Evolutionary conservation across 352 stramenopile species (phyloP).

Genomic region (Phytopythium cucurbitacearum): DNA sequence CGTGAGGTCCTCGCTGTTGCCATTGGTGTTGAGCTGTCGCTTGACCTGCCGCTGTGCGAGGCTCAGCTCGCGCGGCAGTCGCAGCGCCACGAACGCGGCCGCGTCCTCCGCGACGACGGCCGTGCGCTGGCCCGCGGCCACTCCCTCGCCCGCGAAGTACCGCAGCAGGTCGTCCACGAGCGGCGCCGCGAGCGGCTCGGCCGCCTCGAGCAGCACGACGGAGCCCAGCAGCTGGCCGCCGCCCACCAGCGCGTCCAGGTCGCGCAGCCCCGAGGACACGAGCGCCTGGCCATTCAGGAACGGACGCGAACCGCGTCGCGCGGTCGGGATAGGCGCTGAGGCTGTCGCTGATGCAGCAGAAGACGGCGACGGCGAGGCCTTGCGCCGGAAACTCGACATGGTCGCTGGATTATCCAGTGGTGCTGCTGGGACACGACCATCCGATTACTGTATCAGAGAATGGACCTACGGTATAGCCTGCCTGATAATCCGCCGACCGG

Average conservation of each 20-base stretch:
- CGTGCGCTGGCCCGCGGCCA: constrained; percentile 37
- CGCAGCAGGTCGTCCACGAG: constrained; percentile 51
- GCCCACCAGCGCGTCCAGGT: constrained; percentile 52
- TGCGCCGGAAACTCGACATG: constrained; percentile 50
- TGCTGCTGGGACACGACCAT: no score
- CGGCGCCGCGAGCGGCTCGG: constrained; percentile 9
- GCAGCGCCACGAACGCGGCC: constrained; percentile 22
- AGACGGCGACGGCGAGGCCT: constrained; percentile 6
- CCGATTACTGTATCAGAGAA: no score
- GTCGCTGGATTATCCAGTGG: no score
- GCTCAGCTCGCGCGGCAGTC: constrained; percentile 62
- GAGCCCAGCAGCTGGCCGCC: constrained; percentile 51
- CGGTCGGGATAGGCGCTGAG: background rate
- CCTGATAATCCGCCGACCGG: no score
- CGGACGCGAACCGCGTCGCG: constrained; percentile 44
- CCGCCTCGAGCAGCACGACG: constrained; percentile 43
- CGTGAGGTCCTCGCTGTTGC: constrained; percentile 17
- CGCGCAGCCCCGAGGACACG: constrained; percentile 40
- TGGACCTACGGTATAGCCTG: no score
- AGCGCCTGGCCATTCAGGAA: constrained; percentile 70
- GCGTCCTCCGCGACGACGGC: constrained; percentile 36
- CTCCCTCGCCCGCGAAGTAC: constrained; percentile 60
- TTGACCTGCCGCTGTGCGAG: constrained; percentile 64
- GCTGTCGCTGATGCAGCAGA: background rate
- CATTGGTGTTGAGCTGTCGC: constrained; percentile 28